Evolutionary conservation across 2,329 filamentous ascomycete genomes (phyloP).

Genomic region (Aspergillus phoenicis): DNA sequence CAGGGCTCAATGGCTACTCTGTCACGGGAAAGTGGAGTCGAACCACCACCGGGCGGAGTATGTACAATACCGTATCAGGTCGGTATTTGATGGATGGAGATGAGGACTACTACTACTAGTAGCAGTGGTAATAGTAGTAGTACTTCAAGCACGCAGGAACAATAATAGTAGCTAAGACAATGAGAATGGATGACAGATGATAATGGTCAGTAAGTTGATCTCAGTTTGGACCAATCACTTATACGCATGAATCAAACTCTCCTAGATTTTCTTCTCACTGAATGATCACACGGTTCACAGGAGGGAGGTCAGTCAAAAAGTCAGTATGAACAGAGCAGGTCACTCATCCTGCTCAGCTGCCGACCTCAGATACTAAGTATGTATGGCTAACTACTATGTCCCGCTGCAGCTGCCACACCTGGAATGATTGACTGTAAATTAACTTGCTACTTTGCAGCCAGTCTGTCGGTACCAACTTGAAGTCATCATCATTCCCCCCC

Average conservation of each 20-base stretch:
- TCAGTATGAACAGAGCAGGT: no score
- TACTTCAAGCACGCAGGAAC: neutral
- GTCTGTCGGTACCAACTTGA: neutral
- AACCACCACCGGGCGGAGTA: neutral
- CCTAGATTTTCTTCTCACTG: no score
- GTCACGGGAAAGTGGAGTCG: constrained; percentile 7
- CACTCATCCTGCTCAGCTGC: neutral
- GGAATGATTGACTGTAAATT: neutral
- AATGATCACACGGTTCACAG: no score
- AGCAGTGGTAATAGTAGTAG: neutral
- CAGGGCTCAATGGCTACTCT: neutral
- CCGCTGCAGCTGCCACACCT: neutral
- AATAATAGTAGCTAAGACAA: no score
- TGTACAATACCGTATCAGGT: neutral
- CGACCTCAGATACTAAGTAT: neutral
- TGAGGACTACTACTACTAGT: neutral
- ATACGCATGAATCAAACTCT: no score
- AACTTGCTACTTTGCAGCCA: neutral
- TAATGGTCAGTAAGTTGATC: no score
- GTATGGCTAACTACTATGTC: neutral
- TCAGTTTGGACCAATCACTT: no score
- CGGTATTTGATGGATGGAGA: neutral
- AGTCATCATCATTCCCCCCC: neutral
- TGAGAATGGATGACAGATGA: no score
- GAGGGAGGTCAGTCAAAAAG: no score